Conservation (phyloP, 1,284 basidiomycete species). For the Salmacisia buchloeana region DNA sequence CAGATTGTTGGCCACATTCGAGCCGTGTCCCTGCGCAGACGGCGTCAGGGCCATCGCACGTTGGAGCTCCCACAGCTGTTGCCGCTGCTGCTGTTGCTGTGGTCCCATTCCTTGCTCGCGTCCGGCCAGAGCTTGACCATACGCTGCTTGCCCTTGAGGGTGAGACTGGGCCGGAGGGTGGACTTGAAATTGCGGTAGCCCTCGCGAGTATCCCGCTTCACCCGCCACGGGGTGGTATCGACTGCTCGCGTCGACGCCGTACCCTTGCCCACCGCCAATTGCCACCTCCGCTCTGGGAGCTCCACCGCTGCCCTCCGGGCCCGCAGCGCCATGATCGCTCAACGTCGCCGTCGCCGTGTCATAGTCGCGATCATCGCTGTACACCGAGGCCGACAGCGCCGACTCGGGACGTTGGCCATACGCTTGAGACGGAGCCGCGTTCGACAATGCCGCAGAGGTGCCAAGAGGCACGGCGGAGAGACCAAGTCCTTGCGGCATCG, state of each 20-base stretch:
- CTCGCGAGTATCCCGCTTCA: background rate
- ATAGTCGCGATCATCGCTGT: too few species aligned
- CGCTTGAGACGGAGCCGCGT: too few species aligned
- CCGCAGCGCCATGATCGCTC: too few species aligned
- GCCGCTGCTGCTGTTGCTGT: background rate
- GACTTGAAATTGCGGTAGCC: background rate
- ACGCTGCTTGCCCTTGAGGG: background rate
- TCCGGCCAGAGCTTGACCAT: background rate
- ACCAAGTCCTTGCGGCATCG: too few species aligned
- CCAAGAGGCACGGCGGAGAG: too few species aligned
- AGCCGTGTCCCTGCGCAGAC: background rate
- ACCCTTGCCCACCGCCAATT: background rate
- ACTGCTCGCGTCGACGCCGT: background rate
- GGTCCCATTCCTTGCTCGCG: background rate
- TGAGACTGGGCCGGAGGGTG: background rate
- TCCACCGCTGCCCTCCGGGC: too few species aligned
- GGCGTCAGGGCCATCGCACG: conserved; percentile 5
- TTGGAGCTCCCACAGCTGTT: background rate
- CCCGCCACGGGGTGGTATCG: background rate
- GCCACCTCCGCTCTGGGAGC: too few species aligned
- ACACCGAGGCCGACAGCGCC: too few species aligned
- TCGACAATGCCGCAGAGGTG: too few species aligned
- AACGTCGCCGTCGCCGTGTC: too few species aligned
- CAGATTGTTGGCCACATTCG: too few species aligned
- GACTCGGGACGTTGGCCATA: too few species aligned